Base-by-base conservation (phyloP, 176 grass and related monocot genomes). In the Poa pratensis region DNA sequence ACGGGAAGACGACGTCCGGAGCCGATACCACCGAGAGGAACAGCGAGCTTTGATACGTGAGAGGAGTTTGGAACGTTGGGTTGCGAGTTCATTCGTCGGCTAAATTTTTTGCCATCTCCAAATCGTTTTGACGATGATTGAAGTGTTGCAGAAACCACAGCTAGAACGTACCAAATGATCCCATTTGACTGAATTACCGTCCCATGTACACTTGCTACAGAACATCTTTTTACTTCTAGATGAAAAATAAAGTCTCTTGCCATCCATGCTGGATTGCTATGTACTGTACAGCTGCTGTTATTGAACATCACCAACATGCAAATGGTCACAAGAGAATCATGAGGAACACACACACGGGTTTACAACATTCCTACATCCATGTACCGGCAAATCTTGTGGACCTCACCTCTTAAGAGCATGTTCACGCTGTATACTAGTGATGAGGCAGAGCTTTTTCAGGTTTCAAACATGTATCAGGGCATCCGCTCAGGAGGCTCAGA, bases 1-100 rank as follows among this genome's bases (percentile, higher is more conserved):
- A 92, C 81, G 93, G 89, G 23, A 94, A 94, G 83, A 78, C 91
- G 13, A 78, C 91, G 13, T 89, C 87, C 10, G 64, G 39, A 42
- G 46, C 54, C 39, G 26, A 64, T 7, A 22, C 69, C 1, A 27
- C 73, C 4, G 86, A 67, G 13, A 73, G 42, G 40, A 59, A 88
- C n/a, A 90, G 75, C 28, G 93, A 95, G 83, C 91, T 98, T 45
- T 94, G 80, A 43, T 54, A 27, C 18, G 35, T 3, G 19, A 52
- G 34, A 64, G 46, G 78, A n/a, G 26, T 83, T 57, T 17, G 40
- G 22, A 0, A 61, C 9, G 1, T 8, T 1, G 9, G 43, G 43
- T 45, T 45, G 43, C 43, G 2, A 11, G 52, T 59, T 46, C 40
- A 2, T 68, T 46, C 53, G 2, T 43, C 42, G 1, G 42, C 42